A percentile compares a stretch with the other conserved stretches of the same genome.
Evolutionary conservation across 225 moss, liverwort and hornwort species (phyloP).

Genomic region (Sphagnum contortum): DNA sequence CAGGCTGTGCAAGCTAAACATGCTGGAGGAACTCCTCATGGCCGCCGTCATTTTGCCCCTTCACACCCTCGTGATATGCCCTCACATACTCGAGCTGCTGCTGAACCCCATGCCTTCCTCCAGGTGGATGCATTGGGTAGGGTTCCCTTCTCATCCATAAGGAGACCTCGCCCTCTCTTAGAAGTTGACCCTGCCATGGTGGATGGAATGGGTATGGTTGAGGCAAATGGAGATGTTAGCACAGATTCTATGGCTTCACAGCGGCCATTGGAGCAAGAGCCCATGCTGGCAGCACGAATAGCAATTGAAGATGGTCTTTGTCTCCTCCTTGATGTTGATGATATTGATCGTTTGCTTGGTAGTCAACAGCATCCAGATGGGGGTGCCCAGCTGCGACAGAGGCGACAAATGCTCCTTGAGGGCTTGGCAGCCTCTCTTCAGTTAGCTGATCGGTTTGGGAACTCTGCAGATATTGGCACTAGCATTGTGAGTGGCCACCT

Average conservation of each 20-base stretch:
- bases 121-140: slow-evolving; percentile 95
- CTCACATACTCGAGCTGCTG: slow-evolving; percentile 76
- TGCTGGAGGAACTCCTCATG: slow-evolving; percentile 55
- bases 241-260: slow-evolving; percentile 50
- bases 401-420: slow-evolving; percentile 74
- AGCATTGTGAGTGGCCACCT: slow-evolving; percentile 44
- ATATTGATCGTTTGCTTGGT: slow-evolving; percentile 72
- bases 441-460: slow-evolving; percentile 51
- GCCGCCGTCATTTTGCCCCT: slow-evolving; percentile 80
- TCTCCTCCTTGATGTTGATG: slow-evolving; percentile 91
- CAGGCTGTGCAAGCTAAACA: slow-evolving; percentile 80
- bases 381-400: slow-evolving; percentile 59
- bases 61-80: slow-evolving; percentile 88
- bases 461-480: slow-evolving; percentile 40
- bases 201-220: slow-evolving; percentile 27
- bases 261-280: slow-evolving; percentile 90
- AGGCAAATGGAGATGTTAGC: slow-evolving; percentile 39
- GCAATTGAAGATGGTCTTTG: slow-evolving; percentile 96
- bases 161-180: slow-evolving; percentile 90
- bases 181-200: slow-evolving; percentile 61
- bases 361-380: slow-evolving; percentile 74
- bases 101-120: slow-evolving; percentile 90
- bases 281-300: slow-evolving; percentile 93
- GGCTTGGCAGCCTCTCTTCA: slow-evolving; percentile 75
- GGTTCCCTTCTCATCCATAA: slow-evolving; percentile 92